Evolutionary conservation across 1,284 basidiomycete species (phyloP), one percentile per base, ranked within the genome.

Genomic region (Caloboletus firmus): DNA sequence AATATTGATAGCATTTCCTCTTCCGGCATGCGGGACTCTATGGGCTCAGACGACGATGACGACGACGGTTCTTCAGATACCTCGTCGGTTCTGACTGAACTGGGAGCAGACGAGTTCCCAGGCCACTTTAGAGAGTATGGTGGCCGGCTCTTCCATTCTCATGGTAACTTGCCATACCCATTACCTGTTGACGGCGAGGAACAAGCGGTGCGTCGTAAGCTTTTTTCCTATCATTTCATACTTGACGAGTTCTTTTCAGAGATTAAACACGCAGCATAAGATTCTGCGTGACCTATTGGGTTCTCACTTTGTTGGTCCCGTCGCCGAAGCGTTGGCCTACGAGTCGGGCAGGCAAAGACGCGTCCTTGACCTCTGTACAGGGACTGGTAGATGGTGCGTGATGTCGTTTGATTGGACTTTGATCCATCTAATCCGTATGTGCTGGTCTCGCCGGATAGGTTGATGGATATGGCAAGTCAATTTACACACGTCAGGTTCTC

Each of bases 281-380:
- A 63, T 81, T n/a, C 65, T 86, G 49, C 70, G 68, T 49, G 68
- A 67, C 51, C 61, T 84, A 37, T 62, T 84, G 57, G 79, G 80
- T 22, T 73, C 65, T 36, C 77, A 82, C 65, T 84, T 78, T 62
- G 69, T 82, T 43, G 84, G 81, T 12, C 85, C 86, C 30, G 79
- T 88, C 34, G 59, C 61, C 28, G 73, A 83, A 52, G 70, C 80
- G 22, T 74, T 91, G 51, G 71, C 67, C 35, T 61, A 62, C 39
- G 65, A 71, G 49, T 62, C 66, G 5, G 67, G 61, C 32, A 66
- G 75, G 54, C 74, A 74, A 47, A 77, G 74, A 62, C 74, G 77
- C 54, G 84, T 78, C 41, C 74, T 91, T 37, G 88, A 91, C 68
- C 63, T 89, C 30, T 83, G 88, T 54, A 87, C 84, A 17, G 88